Evolutionary conservation across 805 yeast genomes (phyloP), one percentile per base, ranked within the genome.

Genomic region (Naumovozyma baii): DNA sequence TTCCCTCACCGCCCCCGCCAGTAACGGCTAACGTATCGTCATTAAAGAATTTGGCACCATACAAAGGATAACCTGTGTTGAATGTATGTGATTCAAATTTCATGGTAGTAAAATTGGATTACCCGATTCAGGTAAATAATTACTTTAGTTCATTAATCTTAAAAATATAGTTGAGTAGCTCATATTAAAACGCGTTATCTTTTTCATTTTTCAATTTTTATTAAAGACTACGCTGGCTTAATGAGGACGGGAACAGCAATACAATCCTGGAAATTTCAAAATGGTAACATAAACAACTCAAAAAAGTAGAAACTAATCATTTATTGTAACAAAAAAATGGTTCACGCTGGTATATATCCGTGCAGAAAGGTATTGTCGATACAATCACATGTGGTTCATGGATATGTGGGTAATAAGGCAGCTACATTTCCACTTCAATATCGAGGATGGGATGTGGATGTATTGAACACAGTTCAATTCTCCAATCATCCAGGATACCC

Each of bases 1-100:
- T 80, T 13, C 96, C 95, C 59, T 85, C 95, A 20, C 97, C 97
- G 20, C 96, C 96, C 33, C 97, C 97, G 26, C 97, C 97, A 3
- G 85, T 78, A 25, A 81, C 81, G 34, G 87, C 58, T 19, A 87
- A 58, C 2, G 77, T 72, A 43, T 68, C 62, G 45, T 76, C 72
- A 48, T 74, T 68, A 34, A 78, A 66, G 55, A 85, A 87, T 45
- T 74, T 73, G 38, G 90, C 80, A 2, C 86, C 88, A 49, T 82
- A 84, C 10, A 86, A 70, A 1, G 97, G 97, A 52, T 80, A 83
- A 3, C 83, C 88, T 20, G 59, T 56, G 39, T 63, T 57, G 31
- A 48, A 50, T 16, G 36, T 41, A 9, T 55, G 37, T 18, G 51
- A 48, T 3, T 39, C 39, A 33, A 55, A 45, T 39, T 52, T 52